Evolutionary conservation across 2,329 filamentous ascomycete species (phyloP).

Genomic region (Hypomyces rosellus): DNA sequence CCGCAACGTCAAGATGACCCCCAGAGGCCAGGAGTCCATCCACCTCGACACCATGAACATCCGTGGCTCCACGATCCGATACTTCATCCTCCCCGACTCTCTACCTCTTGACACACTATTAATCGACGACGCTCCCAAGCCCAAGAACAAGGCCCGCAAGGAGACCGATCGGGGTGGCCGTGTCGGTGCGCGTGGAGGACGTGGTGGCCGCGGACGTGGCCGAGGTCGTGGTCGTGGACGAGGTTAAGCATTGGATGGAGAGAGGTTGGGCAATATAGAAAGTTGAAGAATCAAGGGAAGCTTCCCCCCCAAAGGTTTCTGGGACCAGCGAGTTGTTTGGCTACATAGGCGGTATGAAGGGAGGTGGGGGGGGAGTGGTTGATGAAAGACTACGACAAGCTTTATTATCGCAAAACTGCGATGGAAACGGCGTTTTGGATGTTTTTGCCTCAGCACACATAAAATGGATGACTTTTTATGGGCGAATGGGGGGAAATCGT

Average conservation of each 20-base stretch:
- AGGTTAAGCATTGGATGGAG: constrained; percentile 10
- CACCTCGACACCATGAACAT: constrained; percentile 94
- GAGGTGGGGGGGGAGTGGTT: constrained; percentile 13
- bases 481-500: constrained; percentile 19
- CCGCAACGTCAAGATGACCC: constrained; percentile 94
- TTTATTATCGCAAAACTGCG: constrained; percentile 21
- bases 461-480: constrained; percentile 18
- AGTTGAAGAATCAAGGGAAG: not conserved
- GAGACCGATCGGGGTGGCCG: constrained; percentile 59
- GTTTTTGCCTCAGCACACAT: constrained; percentile 23
- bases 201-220: constrained; percentile 37
- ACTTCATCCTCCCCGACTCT: constrained; percentile 93
- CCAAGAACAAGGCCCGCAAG: constrained; percentile 99
- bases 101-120: constrained; percentile 91
- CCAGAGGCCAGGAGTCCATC: constrained; percentile 79
- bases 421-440: constrained; percentile 31
- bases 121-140: constrained; percentile 94
- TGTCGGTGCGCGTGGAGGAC: constrained; percentile 44
- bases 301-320: not conserved
- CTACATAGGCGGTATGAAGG: constrained; percentile 3
- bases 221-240: constrained; percentile 36
- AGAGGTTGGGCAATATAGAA: constrained; percentile 1
- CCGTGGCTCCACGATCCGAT: constrained; percentile 90
- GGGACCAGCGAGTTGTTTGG: not conserved
- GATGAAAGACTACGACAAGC: constrained; percentile 16